These are phyloP conservation scores for Diplodia intermedia DNA, from an alignment of 2,329 filamentous ascomycete genomes.

Conservation along the genomic window DNA sequence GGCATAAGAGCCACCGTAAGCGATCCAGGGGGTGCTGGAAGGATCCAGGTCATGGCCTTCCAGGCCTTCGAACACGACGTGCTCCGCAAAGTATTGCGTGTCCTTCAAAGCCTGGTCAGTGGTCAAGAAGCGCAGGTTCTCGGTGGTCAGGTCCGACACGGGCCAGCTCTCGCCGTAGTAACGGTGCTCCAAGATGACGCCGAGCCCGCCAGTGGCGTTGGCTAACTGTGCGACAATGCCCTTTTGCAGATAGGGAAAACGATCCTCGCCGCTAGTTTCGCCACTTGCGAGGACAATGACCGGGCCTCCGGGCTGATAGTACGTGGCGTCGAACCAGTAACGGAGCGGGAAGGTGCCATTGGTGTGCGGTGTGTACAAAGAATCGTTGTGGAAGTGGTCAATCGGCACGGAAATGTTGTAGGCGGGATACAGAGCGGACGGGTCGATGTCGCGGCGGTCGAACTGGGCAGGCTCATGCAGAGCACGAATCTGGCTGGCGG, in stretches of 20 bases:
- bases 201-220: slow-evolving; percentile 74
- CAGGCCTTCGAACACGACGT: slow-evolving; percentile 74
- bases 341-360: slow-evolving; percentile 71
- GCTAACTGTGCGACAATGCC: slow-evolving; percentile 76
- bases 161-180: slow-evolving; percentile 85
- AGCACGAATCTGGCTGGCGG: slow-evolving; percentile 11
- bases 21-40: slow-evolving; percentile 71
- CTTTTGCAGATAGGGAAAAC: slow-evolving; percentile 76
- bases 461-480: neutral
- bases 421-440: slow-evolving; percentile 52
- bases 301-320: slow-evolving; percentile 79
- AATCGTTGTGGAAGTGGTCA: slow-evolving; percentile 85
- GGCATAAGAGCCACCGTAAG: slow-evolving; percentile 84
- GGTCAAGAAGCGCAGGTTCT: slow-evolving; percentile 80
- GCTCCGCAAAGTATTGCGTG: slow-evolving; percentile 77
- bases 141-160: slow-evolving; percentile 67
- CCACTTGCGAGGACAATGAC: slow-evolving; percentile 79
- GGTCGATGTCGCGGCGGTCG: slow-evolving; percentile 32
- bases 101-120: slow-evolving; percentile 85
- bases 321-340: slow-evolving; percentile 82
- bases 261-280: slow-evolving; percentile 68
- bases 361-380: slow-evolving; percentile 77
- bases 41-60: slow-evolving; percentile 72
- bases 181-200: slow-evolving; percentile 82
- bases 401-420: slow-evolving; percentile 65